Evolutionary conservation across 1,284 basidiomycete genomes (phyloP).

Genomic region (Vanrija sp.): DNA sequence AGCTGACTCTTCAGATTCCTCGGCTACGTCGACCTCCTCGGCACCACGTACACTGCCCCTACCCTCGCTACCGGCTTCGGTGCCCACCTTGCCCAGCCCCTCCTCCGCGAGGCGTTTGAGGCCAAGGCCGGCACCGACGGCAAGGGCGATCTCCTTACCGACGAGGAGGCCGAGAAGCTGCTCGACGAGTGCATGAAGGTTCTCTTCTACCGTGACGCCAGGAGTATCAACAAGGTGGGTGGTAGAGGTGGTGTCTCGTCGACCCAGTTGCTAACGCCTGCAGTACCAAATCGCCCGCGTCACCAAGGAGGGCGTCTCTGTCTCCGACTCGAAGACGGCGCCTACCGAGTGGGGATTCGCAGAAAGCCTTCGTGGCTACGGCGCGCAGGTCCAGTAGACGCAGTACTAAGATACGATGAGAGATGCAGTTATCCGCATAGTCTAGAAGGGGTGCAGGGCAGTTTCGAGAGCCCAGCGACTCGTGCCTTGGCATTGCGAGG

Average conservation of each 20-base stretch:
- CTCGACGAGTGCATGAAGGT: constrained; percentile 88
- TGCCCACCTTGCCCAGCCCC: constrained; percentile 87
- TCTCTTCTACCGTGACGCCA: constrained; percentile 93
- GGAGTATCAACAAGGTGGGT: constrained; percentile 89
- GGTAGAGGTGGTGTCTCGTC: constrained; percentile 18
- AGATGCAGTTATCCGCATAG: too few relatives aligned
- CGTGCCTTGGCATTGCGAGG: too few relatives aligned
- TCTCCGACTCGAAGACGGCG: constrained; percentile 73
- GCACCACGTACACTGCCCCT: constrained; percentile 90
- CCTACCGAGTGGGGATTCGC: constrained; percentile 89
- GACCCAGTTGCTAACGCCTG: neutral
- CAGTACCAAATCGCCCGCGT: constrained; percentile 95
- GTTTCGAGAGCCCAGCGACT: too few relatives aligned
- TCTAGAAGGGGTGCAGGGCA: too few relatives aligned
- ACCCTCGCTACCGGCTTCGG: constrained; percentile 97
- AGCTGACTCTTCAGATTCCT: constrained; percentile 62
- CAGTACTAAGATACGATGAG: neutral
- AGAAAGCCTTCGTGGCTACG: constrained; percentile 66
- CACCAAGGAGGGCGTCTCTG: constrained; percentile 68
- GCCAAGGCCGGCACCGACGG: constrained; percentile 64
- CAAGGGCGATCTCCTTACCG: constrained; percentile 66
- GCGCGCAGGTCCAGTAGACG: constrained; percentile 61
- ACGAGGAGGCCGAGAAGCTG: constrained; percentile 74
- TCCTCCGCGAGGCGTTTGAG: constrained; percentile 72
- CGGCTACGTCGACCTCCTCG: constrained; percentile 92